A percentile compares a stretch with the other conserved stretches of the same genome.
These are phyloP conservation scores for Leishmania tarentolae DNA, from an alignment of 208 protist genomes.

Conservation along the genomic window DNA sequence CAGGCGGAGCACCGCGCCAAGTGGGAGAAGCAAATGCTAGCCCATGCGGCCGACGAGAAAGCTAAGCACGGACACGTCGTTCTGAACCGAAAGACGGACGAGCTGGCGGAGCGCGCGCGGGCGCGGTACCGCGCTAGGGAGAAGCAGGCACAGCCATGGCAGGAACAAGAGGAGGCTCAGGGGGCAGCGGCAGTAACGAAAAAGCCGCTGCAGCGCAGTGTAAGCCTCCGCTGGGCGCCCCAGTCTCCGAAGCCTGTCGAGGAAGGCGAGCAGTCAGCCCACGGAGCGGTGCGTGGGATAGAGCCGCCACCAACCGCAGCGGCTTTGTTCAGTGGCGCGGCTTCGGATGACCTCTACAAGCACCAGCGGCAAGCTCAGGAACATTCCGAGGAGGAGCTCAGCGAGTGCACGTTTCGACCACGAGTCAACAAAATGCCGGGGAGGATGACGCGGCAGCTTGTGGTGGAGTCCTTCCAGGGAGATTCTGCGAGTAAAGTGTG, in stretches of 20 bases:
- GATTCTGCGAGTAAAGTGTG: not conserved
- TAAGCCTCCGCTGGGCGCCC: not conserved
- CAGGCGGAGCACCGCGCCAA: slow-evolving; percentile 29
- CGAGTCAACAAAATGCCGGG: slow-evolving; percentile 25
- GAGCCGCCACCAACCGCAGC: not conserved
- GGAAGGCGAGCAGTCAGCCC: not conserved
- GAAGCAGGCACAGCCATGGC: not conserved
- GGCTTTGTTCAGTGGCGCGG: not conserved
- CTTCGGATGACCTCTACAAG: slow-evolving; percentile 29
- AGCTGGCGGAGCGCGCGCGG: slow-evolving; percentile 39
- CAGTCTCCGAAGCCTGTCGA: not conserved
- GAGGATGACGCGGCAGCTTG: slow-evolving; percentile 25
- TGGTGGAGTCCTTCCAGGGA: slow-evolving; percentile 7
- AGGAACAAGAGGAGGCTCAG: not conserved
- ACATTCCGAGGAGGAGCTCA: slow-evolving; percentile 25
- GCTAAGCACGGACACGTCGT: slow-evolving; percentile 7
- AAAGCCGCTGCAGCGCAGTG: not conserved
- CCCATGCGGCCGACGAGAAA: slow-evolving; percentile 18
- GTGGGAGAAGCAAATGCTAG: slow-evolving; percentile 20
- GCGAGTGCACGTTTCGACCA: slow-evolving; percentile 56
- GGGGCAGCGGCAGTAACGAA: not conserved
- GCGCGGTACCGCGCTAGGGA: slow-evolving; percentile 24
- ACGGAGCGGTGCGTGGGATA: not conserved
- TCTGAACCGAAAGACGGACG: slow-evolving; percentile 27
- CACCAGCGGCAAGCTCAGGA: slow-evolving; percentile 32